phyloP scores from a whole-genome alignment of 2,329 filamentous ascomycete species.

The Fusarium kyushuense region DNA sequence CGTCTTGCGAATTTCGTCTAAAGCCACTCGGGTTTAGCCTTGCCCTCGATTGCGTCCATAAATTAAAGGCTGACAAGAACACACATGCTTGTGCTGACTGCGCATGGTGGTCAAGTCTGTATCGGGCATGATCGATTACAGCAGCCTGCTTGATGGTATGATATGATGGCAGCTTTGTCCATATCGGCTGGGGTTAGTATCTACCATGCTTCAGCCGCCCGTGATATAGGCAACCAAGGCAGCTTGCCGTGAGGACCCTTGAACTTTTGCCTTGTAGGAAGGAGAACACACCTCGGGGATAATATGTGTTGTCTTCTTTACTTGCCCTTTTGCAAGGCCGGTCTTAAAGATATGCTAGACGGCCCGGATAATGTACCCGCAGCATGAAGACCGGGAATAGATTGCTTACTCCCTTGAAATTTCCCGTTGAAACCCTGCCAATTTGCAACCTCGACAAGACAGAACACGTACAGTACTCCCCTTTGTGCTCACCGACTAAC shows the following conservation, averaged over 20 bases:
- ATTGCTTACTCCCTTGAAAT: slow-evolving; percentile 5
- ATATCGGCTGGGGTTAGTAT: slow-evolving; percentile 21
- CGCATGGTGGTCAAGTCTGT: neutral
- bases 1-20: neutral
- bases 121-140: neutral
- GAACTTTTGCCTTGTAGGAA: neutral
- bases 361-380: slow-evolving; percentile 29
- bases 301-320: slow-evolving; percentile 21
- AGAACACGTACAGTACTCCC: neutral
- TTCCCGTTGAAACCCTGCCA: slow-evolving; percentile 24
- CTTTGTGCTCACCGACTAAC: slow-evolving; percentile 12
- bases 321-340: neutral
- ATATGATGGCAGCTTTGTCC: slow-evolving; percentile 6
- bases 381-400: slow-evolving; percentile 2
- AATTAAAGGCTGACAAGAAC: slow-evolving; percentile 19
- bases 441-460: slow-evolving; percentile 15
- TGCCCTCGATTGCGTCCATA: neutral
- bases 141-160: slow-evolving; percentile 3
- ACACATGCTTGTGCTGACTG: slow-evolving; percentile 11
- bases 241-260: slow-evolving; percentile 19
- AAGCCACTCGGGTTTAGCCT: neutral
- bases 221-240: slow-evolving; percentile 7
- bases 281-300: slow-evolving; percentile 13
- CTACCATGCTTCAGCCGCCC: slow-evolving; percentile 8
- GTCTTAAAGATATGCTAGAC: slow-evolving; percentile 17